These are phyloP conservation scores for Penicillium turbatum DNA, from an alignment of 495 filamentous ascomycete species.

Conservation along the genomic window DNA sequence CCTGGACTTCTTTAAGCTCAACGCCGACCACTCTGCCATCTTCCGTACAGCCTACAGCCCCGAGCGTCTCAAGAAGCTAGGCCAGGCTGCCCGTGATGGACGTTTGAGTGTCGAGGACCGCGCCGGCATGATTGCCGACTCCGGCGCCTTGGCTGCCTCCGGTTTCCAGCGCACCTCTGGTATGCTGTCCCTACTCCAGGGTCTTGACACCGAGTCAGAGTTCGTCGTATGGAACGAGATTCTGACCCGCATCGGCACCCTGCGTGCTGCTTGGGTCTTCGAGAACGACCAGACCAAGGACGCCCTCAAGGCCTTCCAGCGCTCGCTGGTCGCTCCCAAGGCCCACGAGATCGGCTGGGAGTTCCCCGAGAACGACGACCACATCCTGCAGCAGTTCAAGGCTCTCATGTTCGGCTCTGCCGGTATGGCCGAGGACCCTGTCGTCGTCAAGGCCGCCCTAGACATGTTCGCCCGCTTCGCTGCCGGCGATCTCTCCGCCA, in stretches of 20 bases:
- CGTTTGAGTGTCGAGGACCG: conserved; percentile 90
- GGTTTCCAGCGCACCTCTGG: conserved; percentile 93
- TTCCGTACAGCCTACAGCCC: conserved; percentile 63
- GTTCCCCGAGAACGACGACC: conserved; percentile 76
- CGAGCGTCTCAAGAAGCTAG: conserved; percentile 57
- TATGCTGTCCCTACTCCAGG: conserved; percentile 76
- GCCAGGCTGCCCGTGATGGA: conserved; percentile 74
- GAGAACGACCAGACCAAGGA: conserved; percentile 69
- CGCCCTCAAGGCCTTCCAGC: conserved; percentile 77
- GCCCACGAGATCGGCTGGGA: conserved; percentile 85
- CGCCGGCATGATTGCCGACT: conserved; percentile 93
- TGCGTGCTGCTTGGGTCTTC: conserved; percentile 85
- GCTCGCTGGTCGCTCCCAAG: conserved; percentile 66
- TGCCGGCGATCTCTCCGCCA: conserved; percentile 53
- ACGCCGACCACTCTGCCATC: conserved; percentile 61
- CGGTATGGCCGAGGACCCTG: conserved; percentile 55
- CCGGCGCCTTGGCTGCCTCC: conserved; percentile 81
- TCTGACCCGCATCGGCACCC: conserved; percentile 63
- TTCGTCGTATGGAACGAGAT: conserved; percentile 97
- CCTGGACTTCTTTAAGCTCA: conserved; percentile 64
- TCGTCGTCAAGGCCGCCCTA: conserved; percentile 54
- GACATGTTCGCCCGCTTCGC: conserved; percentile 63
- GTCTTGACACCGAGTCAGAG: conserved; percentile 77
- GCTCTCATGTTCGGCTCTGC: conserved; percentile 59
- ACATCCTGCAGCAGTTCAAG: conserved; percentile 85